phyloP scores from a whole-genome alignment of 352 stramenopile genomes.

The Phytophthora tubulina region DNA sequence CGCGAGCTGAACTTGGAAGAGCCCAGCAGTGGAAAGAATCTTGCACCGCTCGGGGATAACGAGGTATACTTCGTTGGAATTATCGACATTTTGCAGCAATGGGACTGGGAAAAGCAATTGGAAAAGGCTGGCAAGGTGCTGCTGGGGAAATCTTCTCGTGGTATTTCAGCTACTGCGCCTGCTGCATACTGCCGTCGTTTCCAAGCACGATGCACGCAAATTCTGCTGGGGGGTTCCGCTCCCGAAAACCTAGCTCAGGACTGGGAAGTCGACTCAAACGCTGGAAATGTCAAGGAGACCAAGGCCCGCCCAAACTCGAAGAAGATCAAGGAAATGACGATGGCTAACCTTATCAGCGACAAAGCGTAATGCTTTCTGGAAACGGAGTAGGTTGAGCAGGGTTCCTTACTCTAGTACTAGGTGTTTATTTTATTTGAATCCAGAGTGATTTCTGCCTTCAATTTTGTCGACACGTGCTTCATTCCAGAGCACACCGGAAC shows the following conservation, averaged over 20 bases:
- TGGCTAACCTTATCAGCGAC: constrained; percentile 26
- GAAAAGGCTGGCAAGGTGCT: constrained; percentile 82
- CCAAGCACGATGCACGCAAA: constrained; percentile 62
- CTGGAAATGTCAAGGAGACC: constrained; percentile 16
- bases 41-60: constrained; percentile 36
- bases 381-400: constrained; percentile 12
- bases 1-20: constrained; percentile 33
- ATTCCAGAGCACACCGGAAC: neutral
- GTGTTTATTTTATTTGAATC: constrained; percentile 41
- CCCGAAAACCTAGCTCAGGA: constrained; percentile 45
- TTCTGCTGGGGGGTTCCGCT: constrained; percentile 47
- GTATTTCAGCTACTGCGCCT: constrained; percentile 73
- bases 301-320: constrained; percentile 38
- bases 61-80: constrained; percentile 88
- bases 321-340: constrained; percentile 36
- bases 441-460: constrained; percentile 24
- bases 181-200: constrained; percentile 78
- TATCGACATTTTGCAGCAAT: constrained; percentile 89
- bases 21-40: constrained; percentile 32
- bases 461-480: constrained; percentile 9
- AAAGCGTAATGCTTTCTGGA: constrained; percentile 33
- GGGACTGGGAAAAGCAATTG: constrained; percentile 84
- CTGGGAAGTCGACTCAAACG: constrained; percentile 33
- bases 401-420: constrained; percentile 20
- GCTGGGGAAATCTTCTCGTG: constrained; percentile 67